These are phyloP conservation scores for Escovopsis weberi DNA, from an alignment of 2,329 filamentous ascomycete species.

Conservation along the genomic window DNA sequence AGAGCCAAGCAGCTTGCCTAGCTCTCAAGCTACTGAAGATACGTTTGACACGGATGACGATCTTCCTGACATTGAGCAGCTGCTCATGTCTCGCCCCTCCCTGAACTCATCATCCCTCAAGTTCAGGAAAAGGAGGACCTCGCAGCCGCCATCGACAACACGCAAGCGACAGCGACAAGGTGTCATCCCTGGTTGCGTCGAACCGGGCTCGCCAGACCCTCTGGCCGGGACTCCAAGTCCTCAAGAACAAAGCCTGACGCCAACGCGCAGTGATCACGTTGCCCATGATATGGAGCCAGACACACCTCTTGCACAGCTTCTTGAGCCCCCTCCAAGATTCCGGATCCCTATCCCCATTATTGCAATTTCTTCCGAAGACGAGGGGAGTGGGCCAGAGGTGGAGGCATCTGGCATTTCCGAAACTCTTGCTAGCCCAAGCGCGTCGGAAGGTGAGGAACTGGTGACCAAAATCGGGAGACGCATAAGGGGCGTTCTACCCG, in stretches of 20 bases:
- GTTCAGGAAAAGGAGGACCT: slow-evolving; percentile 11
- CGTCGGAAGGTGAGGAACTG: slow-evolving; percentile 27
- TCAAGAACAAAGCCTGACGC: neutral
- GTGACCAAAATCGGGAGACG: slow-evolving; percentile 27
- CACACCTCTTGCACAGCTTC: neutral
- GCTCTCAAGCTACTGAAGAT: slow-evolving; percentile 22
- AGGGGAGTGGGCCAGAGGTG: slow-evolving; percentile 5
- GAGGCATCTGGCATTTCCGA: slow-evolving; percentile 1
- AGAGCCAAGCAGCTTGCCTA: slow-evolving; percentile 19
- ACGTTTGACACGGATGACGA: slow-evolving; percentile 24
- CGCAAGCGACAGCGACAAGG: slow-evolving; percentile 18
- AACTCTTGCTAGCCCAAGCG: slow-evolving; percentile 12
- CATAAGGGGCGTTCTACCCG: slow-evolving; percentile 48
- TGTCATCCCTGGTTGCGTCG: slow-evolving; percentile 7
- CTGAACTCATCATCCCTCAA: slow-evolving; percentile 6
- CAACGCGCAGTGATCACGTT: neutral
- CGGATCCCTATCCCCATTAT: slow-evolving; percentile 1
- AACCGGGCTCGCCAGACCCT: neutral
- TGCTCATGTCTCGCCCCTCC: slow-evolving; percentile 11
- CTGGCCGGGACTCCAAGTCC: neutral
- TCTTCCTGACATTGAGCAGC: slow-evolving; percentile 22
- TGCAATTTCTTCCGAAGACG: slow-evolving; percentile 13
- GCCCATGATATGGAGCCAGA: neutral
- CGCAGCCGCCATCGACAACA: slow-evolving; percentile 12
- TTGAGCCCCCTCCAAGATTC: neutral